Conservation (phyloP, 108 stramenopile genomes). For the Nitzschia inconspicua region DNA sequence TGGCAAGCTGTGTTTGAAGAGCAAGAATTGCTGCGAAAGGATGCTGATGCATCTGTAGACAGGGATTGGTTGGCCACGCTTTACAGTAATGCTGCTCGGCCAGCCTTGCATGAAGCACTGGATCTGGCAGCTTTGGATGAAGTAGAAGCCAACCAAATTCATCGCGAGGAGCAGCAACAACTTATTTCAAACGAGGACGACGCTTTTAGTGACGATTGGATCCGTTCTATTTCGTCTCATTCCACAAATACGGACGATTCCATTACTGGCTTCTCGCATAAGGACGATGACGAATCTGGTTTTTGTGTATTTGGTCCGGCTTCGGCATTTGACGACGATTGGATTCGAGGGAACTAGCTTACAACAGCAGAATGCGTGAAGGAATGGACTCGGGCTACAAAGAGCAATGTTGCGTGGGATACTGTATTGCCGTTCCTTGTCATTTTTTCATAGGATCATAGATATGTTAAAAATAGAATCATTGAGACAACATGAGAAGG, state of each 20-base stretch:
- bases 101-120: background rate
- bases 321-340: constrained; percentile 25
- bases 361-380: too few species aligned
- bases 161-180: background rate
- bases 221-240: constrained; percentile 5
- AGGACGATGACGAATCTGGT: background rate
- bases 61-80: constrained; percentile 4
- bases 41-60: background rate
- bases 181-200: background rate
- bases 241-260: background rate
- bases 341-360: constrained; percentile 17
- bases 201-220: constrained; percentile 19
- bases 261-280: background rate
- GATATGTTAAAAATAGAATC: too few species aligned
- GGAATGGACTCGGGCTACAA: too few species aligned
- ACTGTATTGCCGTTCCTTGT: too few species aligned
- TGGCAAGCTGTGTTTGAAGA: constrained; percentile 16
- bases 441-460: too few species aligned
- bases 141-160: constrained; percentile 8
- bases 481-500: too few species aligned
- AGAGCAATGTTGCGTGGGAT: too few species aligned
- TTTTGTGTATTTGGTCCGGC: constrained; percentile 1
- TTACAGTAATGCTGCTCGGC: background rate
- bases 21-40: constrained; percentile 10
- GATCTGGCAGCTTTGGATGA: constrained; percentile 19